Base-by-base conservation (phyloP, 2,329 filamentous ascomycete species). In the Fusarium tuaranense region DNA sequence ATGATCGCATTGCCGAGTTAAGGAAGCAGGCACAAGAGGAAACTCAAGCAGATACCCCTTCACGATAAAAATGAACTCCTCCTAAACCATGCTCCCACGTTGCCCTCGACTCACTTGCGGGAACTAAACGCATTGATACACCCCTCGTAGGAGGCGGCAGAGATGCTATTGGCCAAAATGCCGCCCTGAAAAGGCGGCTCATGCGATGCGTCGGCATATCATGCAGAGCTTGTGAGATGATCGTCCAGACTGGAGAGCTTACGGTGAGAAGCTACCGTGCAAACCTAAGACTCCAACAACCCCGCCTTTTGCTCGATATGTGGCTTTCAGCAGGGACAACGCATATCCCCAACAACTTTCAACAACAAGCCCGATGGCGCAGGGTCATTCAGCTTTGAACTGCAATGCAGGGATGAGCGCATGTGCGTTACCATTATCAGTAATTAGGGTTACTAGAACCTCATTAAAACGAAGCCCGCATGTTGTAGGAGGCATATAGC, bases 1-100 rank as follows among this genome's bases (percentile, higher is more conserved):
- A 97, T 78, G 94, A 96, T 64, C 91, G 90, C 78, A 94, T 97
- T 75, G 88, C 80, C 2, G 81, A 83, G 53, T 63, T 86, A 22
- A 74, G 71, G 55, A 63, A 77, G 51, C 69, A 69, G 41, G 67
- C 65, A 30, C 32, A 73, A 53, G 53, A 68, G 36, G 48, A 73
- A 53, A 48, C 64, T 18, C 55, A 59, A 57, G 58, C 38, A 32
- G 65, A 72, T 63, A 69, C 44, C 51, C 57, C 66, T 34, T 68
- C 38, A 38, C 58, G 58, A 73, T 65, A 60, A 64, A 74, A 16
- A 41, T 65, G 36, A 18, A 41, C 22, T 20, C 27, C 55, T 36
- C 14, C 30, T 32, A 13, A 41, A 39, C 32, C 51, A 68, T 55
- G 41, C 13, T 34, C 30, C 63, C 32, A 44, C 53, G 36, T 63